Percentiles rank a stretch among this genome's conserved stretches.
These are phyloP conservation scores for Pseudozyma tsukubaensis DNA, from an alignment of 1,284 basidiomycete genomes.

Conservation along the genomic window DNA sequence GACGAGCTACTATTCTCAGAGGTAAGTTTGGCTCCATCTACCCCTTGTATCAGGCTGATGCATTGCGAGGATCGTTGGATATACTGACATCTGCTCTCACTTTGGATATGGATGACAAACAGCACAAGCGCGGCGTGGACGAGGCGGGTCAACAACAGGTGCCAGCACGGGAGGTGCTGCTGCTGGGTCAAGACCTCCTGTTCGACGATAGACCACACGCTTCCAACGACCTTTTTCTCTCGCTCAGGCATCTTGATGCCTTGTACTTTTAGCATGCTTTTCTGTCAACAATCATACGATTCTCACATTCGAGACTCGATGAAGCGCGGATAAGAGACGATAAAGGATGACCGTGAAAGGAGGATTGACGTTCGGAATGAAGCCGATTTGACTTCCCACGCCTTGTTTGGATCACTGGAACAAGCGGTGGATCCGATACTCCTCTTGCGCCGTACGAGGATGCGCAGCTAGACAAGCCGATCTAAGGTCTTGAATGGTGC, in stretches of 20 bases:
- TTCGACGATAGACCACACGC: conserved; percentile 27
- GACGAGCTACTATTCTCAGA: conserved; percentile 94
- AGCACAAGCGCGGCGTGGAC: conserved; percentile 53
- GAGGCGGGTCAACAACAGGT: conserved; percentile 35
- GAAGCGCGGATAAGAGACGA: neutral
- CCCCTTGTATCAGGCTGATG: no score
- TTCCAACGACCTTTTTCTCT: neutral
- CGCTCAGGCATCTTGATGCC: conserved; percentile 7
- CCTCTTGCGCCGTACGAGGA: no score
- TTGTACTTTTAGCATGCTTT: conserved; percentile 35
- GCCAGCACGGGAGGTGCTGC: conserved; percentile 5
- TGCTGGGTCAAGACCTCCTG: conserved; percentile 23
- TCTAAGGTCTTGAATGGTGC: no score
- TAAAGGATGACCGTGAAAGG: neutral
- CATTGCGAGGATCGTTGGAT: neutral
- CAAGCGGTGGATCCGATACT: neutral
- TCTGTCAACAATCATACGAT: conserved; percentile 3
- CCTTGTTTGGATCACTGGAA: neutral
- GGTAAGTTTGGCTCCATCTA: conserved; percentile 67
- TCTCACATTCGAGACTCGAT: conserved; percentile 5
- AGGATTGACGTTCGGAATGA: neutral
- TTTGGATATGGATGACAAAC: neutral
- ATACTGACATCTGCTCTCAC: neutral
- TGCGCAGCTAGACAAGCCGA: neutral
- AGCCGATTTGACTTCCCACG: conserved; percentile 17